phyloP scores from a whole-genome alignment of 2,329 filamentous ascomycete genomes.

The Davidsoniella virescens region DNA sequence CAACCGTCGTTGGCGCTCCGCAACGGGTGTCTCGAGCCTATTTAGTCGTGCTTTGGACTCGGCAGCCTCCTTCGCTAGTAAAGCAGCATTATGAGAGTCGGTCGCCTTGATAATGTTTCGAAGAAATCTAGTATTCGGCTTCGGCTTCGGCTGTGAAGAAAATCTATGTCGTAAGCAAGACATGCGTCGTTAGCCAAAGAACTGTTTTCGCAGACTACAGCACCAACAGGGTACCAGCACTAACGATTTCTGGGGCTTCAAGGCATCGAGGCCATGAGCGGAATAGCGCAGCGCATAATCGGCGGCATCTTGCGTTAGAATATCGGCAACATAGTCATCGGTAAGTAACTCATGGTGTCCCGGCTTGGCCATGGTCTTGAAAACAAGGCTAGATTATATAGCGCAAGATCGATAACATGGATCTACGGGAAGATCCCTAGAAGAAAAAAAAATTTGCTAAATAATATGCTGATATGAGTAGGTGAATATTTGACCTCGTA shows the following conservation, averaged over 20 bases:
- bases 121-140: constrained; percentile 83
- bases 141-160: constrained; percentile 31
- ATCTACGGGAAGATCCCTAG: too few species aligned
- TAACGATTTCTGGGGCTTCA: constrained; percentile 32
- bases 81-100: constrained; percentile 72
- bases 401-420: too few species aligned
- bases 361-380: too few species aligned
- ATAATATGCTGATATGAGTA: too few species aligned
- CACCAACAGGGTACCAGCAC: constrained; percentile 13
- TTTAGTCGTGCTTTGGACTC: constrained; percentile 59
- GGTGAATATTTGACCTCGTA: too few species aligned
- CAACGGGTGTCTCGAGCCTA: constrained; percentile 35
- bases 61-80: constrained; percentile 68
- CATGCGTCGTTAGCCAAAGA: constrained; percentile 5
- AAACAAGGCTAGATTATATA: too few species aligned
- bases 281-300: constrained; percentile 60
- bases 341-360: constrained; percentile 16
- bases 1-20: constrained; percentile 27
- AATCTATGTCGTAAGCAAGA: constrained; percentile 13
- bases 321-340: constrained; percentile 63
- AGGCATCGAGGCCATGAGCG: constrained; percentile 55
- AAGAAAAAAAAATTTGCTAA: too few species aligned
- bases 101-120: constrained; percentile 78
- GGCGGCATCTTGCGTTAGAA: constrained; percentile 68
- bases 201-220: neutral